Base-by-base conservation (phyloP, 768 basidiomycete species). In the Mycena albidolilacea region DNA sequence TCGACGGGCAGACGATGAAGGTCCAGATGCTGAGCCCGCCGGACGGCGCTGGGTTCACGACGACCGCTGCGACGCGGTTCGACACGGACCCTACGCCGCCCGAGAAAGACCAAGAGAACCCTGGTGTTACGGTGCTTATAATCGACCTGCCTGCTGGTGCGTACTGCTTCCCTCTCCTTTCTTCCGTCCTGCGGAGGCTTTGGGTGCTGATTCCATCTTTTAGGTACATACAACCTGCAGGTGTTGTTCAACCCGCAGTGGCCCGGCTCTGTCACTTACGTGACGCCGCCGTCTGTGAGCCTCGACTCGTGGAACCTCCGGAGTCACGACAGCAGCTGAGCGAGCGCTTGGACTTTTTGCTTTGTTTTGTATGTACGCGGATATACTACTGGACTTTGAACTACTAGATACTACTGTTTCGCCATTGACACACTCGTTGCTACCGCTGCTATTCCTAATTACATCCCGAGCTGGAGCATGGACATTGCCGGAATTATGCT, bases 171-270 rank as follows among this genome's bases (percentile, higher is more conserved):
- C 3, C 30, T 30, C 30, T 30, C 30, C 30, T 30, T 19, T 50
- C 15, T 15, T 46, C 17, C 12, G 19, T 15, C 4, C 14, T 17
- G 21, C 5, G 30, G 8, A 37, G 2, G 30, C 35, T 21, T 0
- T 37, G 43, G 44, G 17, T 37, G 10, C 48, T 64, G 35, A 39
- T 44, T 35, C n/a, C 17, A 52, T 39, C 0, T 23, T 60, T 12
- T 19, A 67, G 71, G 72, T 19, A 83, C 84, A 58, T 92, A 95
- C 81, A 93, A 84, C 12, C 81, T 98, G 66, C 90, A 97, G 83
- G 92, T 98, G 64, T 81, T 99, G 80, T 93, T 99, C 85, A 96
- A 91, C 82, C 98, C 97, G 21, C 95, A 97, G 79, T 98, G 97
- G 97, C 81, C 86, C 39, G 91, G 90, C 86, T 84, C 88, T 37